Base-by-base conservation (phyloP, 148 eudicot genomes). In the Silene conica region DNA sequence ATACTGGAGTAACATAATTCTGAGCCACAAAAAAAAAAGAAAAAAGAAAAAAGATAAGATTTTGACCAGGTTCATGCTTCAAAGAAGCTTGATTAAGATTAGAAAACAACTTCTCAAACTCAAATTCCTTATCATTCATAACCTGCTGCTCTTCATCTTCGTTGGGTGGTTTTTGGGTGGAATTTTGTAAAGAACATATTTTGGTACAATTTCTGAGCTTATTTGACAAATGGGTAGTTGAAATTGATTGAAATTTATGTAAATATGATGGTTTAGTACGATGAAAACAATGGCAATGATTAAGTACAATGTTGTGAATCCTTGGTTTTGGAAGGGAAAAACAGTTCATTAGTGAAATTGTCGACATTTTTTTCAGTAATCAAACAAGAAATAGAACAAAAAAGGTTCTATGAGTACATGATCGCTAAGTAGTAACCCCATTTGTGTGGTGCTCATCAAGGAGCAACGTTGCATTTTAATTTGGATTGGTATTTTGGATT, bases 11-110 rank as follows among this genome's bases (percentile, higher is more conserved):
- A 31, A 31, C 34, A 31, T 31, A 31, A 3, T 38, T 3, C 20
- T 9, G 9, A 10, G 6, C 5, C 12, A 50, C 11, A 7, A 15
- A 18, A 5, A 54, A 48, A 73, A 18, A 9, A 11, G 5, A 38
- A 50, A 73, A 12, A 22, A 57, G 8, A 13, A 18, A 34, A 34
- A 31, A 45, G 26, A 9, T 9, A 34, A 38, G 34, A 9, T 21
- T 61, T 5, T 13, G 50, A 93, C 98, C 98, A 73, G 97, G 91
- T 73, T 91, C 95, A 73, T 87, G 82, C 77, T 84, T 89, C 58
- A 90, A 69, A 80, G 92, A 89, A 57, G 82, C 88, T 84, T 85
- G 89, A 73, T 93, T 93, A 52, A 93, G 89, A 72, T 91, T 93
- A 6, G 96, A 93, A 78, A 90, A 91, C 61, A 91, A 86, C 86